Percentiles rank a stretch among this genome's conserved stretches.
Evolutionary conservation across 352 stramenopile genomes (phyloP).

Genomic region (Phytopythium mirpurense): DNA sequence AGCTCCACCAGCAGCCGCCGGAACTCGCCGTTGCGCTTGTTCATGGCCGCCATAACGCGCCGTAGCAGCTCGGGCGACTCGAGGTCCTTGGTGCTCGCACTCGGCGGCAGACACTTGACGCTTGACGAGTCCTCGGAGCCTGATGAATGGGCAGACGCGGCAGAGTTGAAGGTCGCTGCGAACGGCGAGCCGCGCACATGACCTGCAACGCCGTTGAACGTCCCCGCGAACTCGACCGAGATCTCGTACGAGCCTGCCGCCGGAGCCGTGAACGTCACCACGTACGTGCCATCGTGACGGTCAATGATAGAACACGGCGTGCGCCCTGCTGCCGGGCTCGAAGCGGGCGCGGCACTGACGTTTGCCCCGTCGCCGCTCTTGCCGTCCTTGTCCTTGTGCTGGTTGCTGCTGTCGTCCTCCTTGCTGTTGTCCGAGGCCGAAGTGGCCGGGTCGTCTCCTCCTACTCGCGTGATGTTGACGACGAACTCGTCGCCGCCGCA

Average conservation of each 20-base stretch:
- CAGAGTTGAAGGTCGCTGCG: slow-evolving; percentile 24
- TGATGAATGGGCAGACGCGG: slow-evolving; percentile 22
- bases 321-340: not conserved
- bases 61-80: slow-evolving; percentile 67
- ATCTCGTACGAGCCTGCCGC: slow-evolving; percentile 83
- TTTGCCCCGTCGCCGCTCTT: slow-evolving; percentile 1
- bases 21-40: slow-evolving; percentile 81
- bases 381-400: slow-evolving; percentile 27
- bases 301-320: slow-evolving; percentile 49
- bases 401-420: slow-evolving; percentile 7
- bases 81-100: slow-evolving; percentile 66
- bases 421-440: slow-evolving; percentile 10
- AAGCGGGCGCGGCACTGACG: not conserved
- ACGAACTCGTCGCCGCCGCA: slow-evolving; percentile 95
- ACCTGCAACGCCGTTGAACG: slow-evolving; percentile 91
- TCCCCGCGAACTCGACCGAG: slow-evolving; percentile 89
- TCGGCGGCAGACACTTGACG: slow-evolving; percentile 62
- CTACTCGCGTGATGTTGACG: slow-evolving; percentile 49
- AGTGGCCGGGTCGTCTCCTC: slow-evolving; percentile 32
- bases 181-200: slow-evolving; percentile 94
- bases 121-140: slow-evolving; percentile 61
- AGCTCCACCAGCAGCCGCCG: slow-evolving; percentile 73
- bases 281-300: slow-evolving; percentile 93
- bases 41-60: slow-evolving; percentile 75
- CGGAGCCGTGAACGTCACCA: slow-evolving; percentile 87